Evolutionary conservation across 2,329 filamentous ascomycete species (phyloP).

Genomic region (Trichoderma guizhouense): DNA sequence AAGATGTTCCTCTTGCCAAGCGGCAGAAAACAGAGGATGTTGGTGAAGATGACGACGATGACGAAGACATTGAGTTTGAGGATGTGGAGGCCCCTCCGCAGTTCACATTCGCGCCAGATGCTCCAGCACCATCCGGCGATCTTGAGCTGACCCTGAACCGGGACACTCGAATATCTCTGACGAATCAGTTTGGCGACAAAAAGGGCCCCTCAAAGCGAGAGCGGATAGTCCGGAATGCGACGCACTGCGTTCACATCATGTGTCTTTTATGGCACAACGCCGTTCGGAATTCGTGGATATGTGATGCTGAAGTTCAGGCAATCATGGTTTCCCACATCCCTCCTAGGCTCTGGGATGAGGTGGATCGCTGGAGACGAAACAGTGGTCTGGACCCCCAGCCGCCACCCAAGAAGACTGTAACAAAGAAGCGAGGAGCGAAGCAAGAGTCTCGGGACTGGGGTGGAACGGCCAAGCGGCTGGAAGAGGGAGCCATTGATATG

Average conservation of each 20-base stretch:
- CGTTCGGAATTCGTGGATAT: slow-evolving; percentile 78
- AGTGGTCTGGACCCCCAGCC: slow-evolving; percentile 51
- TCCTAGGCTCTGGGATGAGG: slow-evolving; percentile 63
- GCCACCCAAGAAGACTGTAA: slow-evolving; percentile 26
- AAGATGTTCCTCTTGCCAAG: slow-evolving; percentile 41
- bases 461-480: slow-evolving; percentile 62
- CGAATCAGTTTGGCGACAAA: slow-evolving; percentile 62
- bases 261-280: slow-evolving; percentile 87
- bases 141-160: slow-evolving; percentile 68
- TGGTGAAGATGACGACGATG: slow-evolving; percentile 24
- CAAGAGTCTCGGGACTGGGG: slow-evolving; percentile 63
- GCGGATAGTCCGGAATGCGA: slow-evolving; percentile 69
- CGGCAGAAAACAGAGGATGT: slow-evolving; percentile 36
- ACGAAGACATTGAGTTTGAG: slow-evolving; percentile 55
- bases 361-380: slow-evolving; percentile 69
- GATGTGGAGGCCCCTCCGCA: slow-evolving; percentile 64
- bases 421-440: slow-evolving; percentile 25
- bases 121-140: slow-evolving; percentile 57
- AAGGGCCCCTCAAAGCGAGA: slow-evolving; percentile 86
- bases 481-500: slow-evolving; percentile 69
- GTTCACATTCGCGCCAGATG: slow-evolving; percentile 39
- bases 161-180: slow-evolving; percentile 57
- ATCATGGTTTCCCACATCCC: slow-evolving; percentile 73
- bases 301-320: slow-evolving; percentile 71
- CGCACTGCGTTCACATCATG: slow-evolving; percentile 87